Evolutionary conservation across 139 green algal species (phyloP).

Genomic region (Micromonas pusilla): DNA sequence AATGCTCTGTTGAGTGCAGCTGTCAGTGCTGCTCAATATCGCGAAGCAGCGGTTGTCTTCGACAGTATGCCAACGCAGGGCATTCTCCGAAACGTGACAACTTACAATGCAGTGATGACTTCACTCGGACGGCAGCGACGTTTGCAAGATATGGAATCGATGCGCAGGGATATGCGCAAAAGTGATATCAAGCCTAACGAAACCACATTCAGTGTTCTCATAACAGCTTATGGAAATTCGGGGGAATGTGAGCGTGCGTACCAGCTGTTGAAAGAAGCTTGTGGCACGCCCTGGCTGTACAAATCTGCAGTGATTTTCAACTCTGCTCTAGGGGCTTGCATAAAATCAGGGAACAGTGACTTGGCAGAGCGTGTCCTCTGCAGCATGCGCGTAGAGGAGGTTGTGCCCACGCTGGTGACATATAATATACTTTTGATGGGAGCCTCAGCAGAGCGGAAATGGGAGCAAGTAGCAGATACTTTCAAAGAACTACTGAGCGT

Average conservation of each 20-base stretch:
- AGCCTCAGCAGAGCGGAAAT: not conserved
- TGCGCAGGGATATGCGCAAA: not conserved
- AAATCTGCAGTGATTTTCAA: slow-evolving; percentile 14
- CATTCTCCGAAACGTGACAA: slow-evolving; percentile 12
- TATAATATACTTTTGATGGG: slow-evolving; percentile 19
- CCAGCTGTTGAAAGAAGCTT: not conserved
- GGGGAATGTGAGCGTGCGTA: slow-evolving; percentile 1
- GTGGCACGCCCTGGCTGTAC: not conserved
- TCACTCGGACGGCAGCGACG: slow-evolving; percentile 6
- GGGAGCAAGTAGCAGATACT: not conserved
- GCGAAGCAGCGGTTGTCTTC: not conserved
- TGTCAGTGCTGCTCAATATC: not conserved
- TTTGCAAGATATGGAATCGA: slow-evolving; percentile 12
- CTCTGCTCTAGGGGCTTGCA: slow-evolving; percentile 6
- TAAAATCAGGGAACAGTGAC: not conserved
- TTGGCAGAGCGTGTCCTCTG: not conserved
- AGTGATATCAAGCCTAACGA: not conserved
- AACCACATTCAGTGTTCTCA: slow-evolving; percentile 2
- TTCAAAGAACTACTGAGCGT: not conserved
- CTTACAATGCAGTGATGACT: not conserved
- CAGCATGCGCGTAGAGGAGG: not conserved
- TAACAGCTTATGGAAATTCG: slow-evolving; percentile 8
- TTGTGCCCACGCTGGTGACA: not conserved
- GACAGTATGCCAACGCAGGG: not conserved
- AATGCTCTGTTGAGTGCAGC: slow-evolving; percentile 16